phyloP scores from a whole-genome alignment of 768 basidiomycete genomes.

The Gloeopeniophorella convolvens region DNA sequence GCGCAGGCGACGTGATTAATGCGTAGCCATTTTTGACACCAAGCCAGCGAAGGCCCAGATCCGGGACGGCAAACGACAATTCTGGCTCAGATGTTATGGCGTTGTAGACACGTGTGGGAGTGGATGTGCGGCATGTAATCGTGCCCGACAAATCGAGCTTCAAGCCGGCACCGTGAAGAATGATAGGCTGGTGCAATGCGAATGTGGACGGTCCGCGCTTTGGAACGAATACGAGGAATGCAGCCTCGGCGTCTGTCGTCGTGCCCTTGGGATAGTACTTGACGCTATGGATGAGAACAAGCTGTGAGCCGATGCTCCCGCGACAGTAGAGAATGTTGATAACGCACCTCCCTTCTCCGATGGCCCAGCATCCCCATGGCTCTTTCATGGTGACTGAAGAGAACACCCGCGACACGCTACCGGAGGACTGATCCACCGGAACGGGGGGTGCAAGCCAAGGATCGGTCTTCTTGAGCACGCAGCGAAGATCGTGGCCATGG shows the following conservation, averaged over 20 bases:
- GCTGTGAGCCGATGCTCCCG: background rate
- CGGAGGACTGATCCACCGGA: slow-evolving; percentile 22
- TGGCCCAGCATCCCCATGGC: slow-evolving; percentile 31
- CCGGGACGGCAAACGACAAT: slow-evolving; percentile 10
- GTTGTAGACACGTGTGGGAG: slow-evolving; percentile 15
- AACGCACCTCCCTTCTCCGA: slow-evolving; percentile 19
- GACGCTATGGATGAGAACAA: background rate
- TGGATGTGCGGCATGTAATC: slow-evolving; percentile 6
- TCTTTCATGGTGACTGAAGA: slow-evolving; percentile 19
- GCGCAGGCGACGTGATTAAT: slow-evolving; percentile 11
- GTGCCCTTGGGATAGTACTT: slow-evolving; percentile 15
- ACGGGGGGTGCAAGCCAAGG: slow-evolving; percentile 23
- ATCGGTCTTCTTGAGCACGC: slow-evolving; percentile 30
- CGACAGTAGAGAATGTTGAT: background rate
- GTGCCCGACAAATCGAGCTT: slow-evolving; percentile 7
- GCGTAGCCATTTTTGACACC: slow-evolving; percentile 16
- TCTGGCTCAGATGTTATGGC: slow-evolving; percentile 10
- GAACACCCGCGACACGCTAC: slow-evolving; percentile 22
- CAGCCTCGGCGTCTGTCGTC: slow-evolving; percentile 9
- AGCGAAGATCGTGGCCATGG: slow-evolving; percentile 37
- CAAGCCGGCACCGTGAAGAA: slow-evolving; percentile 18
- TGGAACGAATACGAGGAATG: slow-evolving; percentile 18
- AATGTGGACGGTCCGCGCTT: slow-evolving; percentile 9
- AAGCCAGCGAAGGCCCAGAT: slow-evolving; percentile 19
- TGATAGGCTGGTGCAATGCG: slow-evolving; percentile 18